phyloP scores from a whole-genome alignment of 1,284 basidiomycete genomes.

The Tilletia setariae region DNA sequence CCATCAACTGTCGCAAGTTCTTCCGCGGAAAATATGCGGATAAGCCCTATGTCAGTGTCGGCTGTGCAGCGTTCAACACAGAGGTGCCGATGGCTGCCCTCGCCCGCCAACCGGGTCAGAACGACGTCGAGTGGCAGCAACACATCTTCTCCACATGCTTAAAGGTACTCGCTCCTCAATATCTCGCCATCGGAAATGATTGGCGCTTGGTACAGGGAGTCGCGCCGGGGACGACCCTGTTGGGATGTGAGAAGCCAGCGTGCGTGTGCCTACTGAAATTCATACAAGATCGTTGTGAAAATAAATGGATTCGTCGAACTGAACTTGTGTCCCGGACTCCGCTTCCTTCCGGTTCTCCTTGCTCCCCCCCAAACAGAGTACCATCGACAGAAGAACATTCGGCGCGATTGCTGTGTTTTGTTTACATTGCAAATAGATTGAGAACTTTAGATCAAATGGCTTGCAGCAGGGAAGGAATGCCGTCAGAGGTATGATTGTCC shows the following conservation, averaged over 20 bases:
- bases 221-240: not conserved
- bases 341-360: no score
- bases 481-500: no score
- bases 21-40: slow-evolving; percentile 5
- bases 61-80: slow-evolving; percentile 12
- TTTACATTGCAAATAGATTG: no score
- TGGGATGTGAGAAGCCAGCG: slow-evolving; percentile 15
- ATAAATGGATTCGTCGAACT: no score
- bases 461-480: no score
- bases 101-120: slow-evolving; percentile 2
- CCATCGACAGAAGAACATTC: no score
- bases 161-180: not conserved
- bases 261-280: no score
- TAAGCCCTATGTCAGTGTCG: slow-evolving; percentile 12
- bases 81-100: not conserved
- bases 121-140: slow-evolving; percentile 3
- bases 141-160: not conserved
- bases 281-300: no score
- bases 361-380: no score
- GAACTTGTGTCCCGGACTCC: no score
- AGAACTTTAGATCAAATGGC: no score
- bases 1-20: slow-evolving; percentile 12
- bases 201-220: slow-evolving; percentile 7
- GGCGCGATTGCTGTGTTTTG: no score
- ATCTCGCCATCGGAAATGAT: slow-evolving; percentile 1